phyloP scores from a whole-genome alignment of 768 basidiomycete species.

The Pulveroboletus sp. region DNA sequence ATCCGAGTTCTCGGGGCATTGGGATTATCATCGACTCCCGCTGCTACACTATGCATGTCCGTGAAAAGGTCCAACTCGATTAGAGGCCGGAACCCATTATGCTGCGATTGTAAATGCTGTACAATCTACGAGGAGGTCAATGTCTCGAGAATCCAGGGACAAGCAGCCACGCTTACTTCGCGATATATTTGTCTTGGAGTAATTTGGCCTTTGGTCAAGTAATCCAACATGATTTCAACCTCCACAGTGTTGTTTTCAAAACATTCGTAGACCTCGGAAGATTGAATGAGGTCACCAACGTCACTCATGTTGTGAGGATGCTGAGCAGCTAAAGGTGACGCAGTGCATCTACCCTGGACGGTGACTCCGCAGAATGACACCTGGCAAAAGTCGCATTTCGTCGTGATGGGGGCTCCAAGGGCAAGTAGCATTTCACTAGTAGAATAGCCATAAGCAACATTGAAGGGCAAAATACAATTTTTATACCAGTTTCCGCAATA shows the following conservation, averaged over 20 bases:
- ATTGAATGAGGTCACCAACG: conserved; percentile 72
- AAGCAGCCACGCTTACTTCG: conserved; percentile 44
- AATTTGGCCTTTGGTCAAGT: conserved; percentile 56
- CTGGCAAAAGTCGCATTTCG: conserved; percentile 79
- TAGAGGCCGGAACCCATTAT: conserved; percentile 58
- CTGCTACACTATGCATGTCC: conserved; percentile 58
- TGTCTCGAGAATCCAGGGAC: not conserved
- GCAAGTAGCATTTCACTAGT: conserved; percentile 71
- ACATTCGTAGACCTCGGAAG: conserved; percentile 70
- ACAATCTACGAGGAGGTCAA: conserved; percentile 47
- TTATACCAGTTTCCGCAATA: conserved; percentile 78
- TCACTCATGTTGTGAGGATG: conserved; percentile 67
- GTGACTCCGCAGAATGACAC: conserved; percentile 80
- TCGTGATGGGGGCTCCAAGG: conserved; percentile 66
- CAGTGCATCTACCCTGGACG: conserved; percentile 68
- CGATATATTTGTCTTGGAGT: conserved; percentile 72
- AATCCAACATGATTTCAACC: conserved; percentile 82
- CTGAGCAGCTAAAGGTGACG: conserved; percentile 50
- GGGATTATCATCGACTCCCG: conserved; percentile 52
- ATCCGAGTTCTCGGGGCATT: conserved; percentile 55
- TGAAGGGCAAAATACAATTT: not conserved
- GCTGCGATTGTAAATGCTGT: conserved; percentile 52
- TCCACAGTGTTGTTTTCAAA: conserved; percentile 76
- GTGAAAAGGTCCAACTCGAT: conserved; percentile 67
- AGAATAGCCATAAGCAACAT: not conserved